Evolutionary conservation across 306 rosid species (phyloP).

Genomic region (Crataegus laevigata): DNA sequence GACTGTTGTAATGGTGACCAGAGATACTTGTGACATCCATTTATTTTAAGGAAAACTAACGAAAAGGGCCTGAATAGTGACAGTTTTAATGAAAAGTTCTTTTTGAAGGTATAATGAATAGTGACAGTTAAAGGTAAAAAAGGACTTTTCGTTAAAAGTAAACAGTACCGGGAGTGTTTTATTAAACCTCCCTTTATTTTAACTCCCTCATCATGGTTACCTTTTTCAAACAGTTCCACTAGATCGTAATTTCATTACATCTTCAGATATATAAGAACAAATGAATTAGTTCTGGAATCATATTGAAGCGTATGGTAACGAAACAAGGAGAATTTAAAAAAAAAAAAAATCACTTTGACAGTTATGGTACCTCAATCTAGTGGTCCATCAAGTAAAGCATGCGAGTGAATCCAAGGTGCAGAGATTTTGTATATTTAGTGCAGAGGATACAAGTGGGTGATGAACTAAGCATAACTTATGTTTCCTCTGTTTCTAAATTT

Average conservation of each 20-base stretch:
- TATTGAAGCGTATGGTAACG: not conserved
- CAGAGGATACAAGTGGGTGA: not conserved
- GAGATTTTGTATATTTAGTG: not conserved
- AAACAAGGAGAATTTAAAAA: not conserved
- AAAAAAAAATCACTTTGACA: not conserved
- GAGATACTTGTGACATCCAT: not conserved
- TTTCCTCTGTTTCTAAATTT: not conserved
- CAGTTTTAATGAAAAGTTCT: too few species aligned
- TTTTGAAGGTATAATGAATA: too few species aligned
- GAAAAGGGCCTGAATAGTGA: too few species aligned
- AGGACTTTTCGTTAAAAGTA: too few species aligned
- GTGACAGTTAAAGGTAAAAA: too few species aligned
- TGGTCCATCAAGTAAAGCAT: not conserved
- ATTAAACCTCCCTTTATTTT: not conserved
- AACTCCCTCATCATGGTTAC: not conserved
- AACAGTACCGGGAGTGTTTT: too few species aligned
- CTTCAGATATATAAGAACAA: not conserved
- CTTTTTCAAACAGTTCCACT: not conserved
- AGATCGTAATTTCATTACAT: not conserved
- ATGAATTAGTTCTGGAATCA: not conserved
- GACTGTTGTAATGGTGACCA: not conserved
- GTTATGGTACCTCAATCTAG: not conserved
- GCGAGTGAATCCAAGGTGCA: not conserved
- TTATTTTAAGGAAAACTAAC: too few species aligned
- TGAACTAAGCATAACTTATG: not conserved